A percentile compares a stretch with the other conserved stretches of the same genome.
Evolutionary conservation across 768 basidiomycete species (phyloP).

Genomic region (Tulasnella sp.): DNA sequence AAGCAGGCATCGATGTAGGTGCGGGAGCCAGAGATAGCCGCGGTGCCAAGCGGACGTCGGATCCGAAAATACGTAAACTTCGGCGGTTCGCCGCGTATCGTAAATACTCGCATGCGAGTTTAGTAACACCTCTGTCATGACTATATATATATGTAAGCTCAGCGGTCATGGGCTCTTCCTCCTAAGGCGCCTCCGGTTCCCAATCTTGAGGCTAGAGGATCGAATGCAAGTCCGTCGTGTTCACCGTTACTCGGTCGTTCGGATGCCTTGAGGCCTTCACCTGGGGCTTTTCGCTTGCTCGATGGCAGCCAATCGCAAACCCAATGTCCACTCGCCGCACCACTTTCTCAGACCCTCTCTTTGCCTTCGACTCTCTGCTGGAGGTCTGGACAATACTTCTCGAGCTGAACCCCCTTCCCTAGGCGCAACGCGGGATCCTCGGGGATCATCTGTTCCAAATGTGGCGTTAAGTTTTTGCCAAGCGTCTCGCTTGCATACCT

Average conservation of each 20-base stretch:
- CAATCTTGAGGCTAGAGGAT: no score
- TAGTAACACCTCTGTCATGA: no score
- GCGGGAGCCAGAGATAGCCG: background rate
- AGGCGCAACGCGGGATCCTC: background rate
- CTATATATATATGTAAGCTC: no score
- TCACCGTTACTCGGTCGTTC: background rate
- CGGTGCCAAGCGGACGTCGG: background rate
- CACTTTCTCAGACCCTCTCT: background rate
- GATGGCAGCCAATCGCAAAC: background rate
- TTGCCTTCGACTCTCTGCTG: background rate
- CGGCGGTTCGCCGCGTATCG: background rate
- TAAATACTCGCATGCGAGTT: no score
- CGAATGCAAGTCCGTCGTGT: background rate
- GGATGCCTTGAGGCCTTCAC: no score
- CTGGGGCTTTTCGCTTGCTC: no score
- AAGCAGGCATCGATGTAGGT: background rate
- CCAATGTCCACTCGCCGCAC: background rate
- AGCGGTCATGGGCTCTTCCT: no score
- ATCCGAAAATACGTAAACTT: background rate
- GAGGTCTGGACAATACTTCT: background rate
- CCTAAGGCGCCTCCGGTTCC: no score
- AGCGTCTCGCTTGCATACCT: no score
- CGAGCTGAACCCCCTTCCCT: background rate
- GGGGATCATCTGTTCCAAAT: no score
- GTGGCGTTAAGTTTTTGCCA: no score